Conservation (phyloP, 345 rosid genomes). For the Gossypium stocksii region DNA sequence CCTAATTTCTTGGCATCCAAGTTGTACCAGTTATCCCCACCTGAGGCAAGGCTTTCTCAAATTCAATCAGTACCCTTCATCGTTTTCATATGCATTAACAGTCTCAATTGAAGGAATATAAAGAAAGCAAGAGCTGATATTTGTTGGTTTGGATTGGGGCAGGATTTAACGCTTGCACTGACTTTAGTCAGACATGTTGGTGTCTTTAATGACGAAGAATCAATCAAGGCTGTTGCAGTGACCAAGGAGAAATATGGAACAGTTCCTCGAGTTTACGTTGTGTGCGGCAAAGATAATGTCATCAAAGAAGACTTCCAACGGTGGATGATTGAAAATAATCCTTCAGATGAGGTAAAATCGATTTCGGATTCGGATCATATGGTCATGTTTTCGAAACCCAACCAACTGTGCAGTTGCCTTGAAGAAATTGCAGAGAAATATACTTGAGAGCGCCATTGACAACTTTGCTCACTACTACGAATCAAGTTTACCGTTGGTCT, state of each 20-base stretch:
- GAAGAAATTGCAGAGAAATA: conserved; percentile 22
- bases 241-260: conserved; percentile 28
- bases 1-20: conserved; percentile 20
- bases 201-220: neutral
- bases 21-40: conserved; percentile 36
- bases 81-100: neutral
- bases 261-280: conserved; percentile 25
- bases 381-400: conserved; percentile 37
- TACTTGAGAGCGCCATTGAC: neutral
- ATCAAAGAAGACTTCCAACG: conserved; percentile 17
- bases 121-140: neutral
- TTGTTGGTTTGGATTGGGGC: neutral
- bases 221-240: neutral
- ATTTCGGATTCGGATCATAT: conserved; percentile 41
- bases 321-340: conserved; percentile 34
- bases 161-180: conserved; percentile 34
- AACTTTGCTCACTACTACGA: no score
- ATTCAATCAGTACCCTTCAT: neutral
- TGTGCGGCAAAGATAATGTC: conserved; percentile 27
- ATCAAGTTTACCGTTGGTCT: neutral
- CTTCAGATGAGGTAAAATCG: conserved; percentile 26
- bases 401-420: conserved; percentile 27
- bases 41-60: conserved; percentile 23
- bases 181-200: conserved; percentile 23
- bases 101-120: neutral